phyloP scores from a whole-genome alignment of 768 basidiomycete genomes.

The Pleurotus citrinopileatus region DNA sequence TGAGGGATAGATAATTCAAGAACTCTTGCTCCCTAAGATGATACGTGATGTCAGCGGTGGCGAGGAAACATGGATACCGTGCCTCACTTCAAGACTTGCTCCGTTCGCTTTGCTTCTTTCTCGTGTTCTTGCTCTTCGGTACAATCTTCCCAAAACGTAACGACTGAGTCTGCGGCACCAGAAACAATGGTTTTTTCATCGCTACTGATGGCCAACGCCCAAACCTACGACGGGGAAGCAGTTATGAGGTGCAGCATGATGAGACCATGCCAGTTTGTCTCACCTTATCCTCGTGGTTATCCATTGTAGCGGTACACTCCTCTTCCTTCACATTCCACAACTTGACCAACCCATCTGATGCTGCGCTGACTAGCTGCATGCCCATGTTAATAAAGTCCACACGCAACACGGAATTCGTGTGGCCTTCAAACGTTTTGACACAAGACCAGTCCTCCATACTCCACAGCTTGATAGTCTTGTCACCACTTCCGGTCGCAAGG shows the following conservation, averaged over 20 bases:
- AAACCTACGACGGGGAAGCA: slow-evolving; percentile 62
- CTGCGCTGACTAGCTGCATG: slow-evolving; percentile 84
- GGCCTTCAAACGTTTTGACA: slow-evolving; percentile 95
- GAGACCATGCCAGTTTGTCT: slow-evolving; percentile 18
- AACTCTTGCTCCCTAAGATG: slow-evolving; percentile 90
- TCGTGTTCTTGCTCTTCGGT: slow-evolving; percentile 81
- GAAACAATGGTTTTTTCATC: slow-evolving; percentile 88
- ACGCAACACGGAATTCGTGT: slow-evolving; percentile 93
- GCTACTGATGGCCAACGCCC: slow-evolving; percentile 83
- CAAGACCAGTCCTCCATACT: slow-evolving; percentile 91
- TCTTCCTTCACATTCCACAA: slow-evolving; percentile 92
- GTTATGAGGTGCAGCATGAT: slow-evolving; percentile 4
- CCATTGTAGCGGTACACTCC: slow-evolving; percentile 83
- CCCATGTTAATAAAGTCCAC: slow-evolving; percentile 87
- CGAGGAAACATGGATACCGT: background rate
- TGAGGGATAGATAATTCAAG: slow-evolving; percentile 80
- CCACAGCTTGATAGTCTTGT: slow-evolving; percentile 95
- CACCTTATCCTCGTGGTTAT: slow-evolving; percentile 98
- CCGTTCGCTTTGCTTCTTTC: slow-evolving; percentile 68
- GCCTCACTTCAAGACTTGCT: slow-evolving; percentile 78
- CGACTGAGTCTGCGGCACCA: slow-evolving; percentile 92
- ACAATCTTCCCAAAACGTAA: slow-evolving; percentile 96
- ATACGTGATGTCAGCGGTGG: background rate
- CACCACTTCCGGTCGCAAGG: slow-evolving; percentile 91
- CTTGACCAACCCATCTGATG: slow-evolving; percentile 94